Evolutionary conservation across 2,329 filamentous ascomycete genomes (phyloP), one percentile per base, ranked within the genome.

Genomic region (Xylariomycetidae sp.): DNA sequence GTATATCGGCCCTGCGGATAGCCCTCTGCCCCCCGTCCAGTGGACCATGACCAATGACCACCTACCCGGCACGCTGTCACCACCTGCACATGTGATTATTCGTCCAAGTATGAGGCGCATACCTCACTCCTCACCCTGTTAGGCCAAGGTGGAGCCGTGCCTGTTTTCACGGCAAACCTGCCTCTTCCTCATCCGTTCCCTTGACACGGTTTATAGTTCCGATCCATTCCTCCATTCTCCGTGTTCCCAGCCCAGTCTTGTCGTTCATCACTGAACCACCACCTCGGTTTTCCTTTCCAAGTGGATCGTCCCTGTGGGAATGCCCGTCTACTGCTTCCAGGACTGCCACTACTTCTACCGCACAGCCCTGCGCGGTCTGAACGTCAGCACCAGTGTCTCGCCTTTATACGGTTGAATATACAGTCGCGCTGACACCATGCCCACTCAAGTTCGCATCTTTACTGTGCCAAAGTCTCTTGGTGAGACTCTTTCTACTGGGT

Each of bases 281-380:
- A 38, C 35, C 31, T 33, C 35, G 31, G 33, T 29, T 39, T 40
- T 33, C 38, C 29, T 40, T 35, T 32, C 37, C 35, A 18, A 40
- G 43, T 42, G 48, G 37, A 16, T 35, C 45, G 39, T 34, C 53
- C 57, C 47, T 65, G 63, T 72, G 68, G 72, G 67, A 93, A n/a
- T 93, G 85, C 84, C 84, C 69, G 63, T 72, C 52, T 90, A 86
- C 61, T 93, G 70, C 62, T 68, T 85, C 37, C 82, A 92, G 71
- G 84, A 93, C 63, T 93, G 85, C 55, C 86, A 93, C 60, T 93
- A 93, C 66, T 93, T 94, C 66, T 92, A 85, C 69, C 85, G 85
- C 70, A 93, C 82, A 61, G 84, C 85, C 57, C 68, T 94, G 65
- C 85, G 85, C 70, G 81, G 88, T 57, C 69, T 94, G 50, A 90